Base-by-base conservation (phyloP, 257 asterid genomes). In the Nicotiana noctiflora region DNA sequence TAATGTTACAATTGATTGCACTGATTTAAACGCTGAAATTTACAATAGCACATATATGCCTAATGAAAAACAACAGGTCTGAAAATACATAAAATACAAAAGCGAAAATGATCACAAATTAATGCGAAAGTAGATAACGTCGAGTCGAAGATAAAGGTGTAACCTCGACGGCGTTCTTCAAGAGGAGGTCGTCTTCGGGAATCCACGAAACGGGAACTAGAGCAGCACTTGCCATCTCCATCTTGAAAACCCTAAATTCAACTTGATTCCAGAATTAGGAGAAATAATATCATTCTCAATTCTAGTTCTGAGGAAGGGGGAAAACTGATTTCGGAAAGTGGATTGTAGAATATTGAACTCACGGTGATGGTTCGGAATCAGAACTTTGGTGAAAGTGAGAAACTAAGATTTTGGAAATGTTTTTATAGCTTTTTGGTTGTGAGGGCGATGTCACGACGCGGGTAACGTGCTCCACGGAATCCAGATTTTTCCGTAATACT, bases 151-250 rank as follows among this genome's bases (percentile, higher is more conserved):
- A 32, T 56, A 19, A 46, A 64, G n/a, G 10, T 15, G 3, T 80
- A 84, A 94, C 98, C 99, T 95, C 98, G 19, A 91, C 88, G 17
- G 97, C 92, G 83, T 88, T 92, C 89, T 92, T 95, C 85, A 95
- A 79, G 86, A 93, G 83, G 78, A 95, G 87, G 89, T 95, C 98
- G 68, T 95, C 99, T 81, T 93, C 97, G 32, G 98, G 92, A 76
- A 87, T 86, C 99, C 98, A 95, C 70, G 80, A 79, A 80, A 80
- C n/a, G 44, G 90, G 67, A 68, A 62, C 88, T 79, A 89, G 81
- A 84, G 85, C 76, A 83, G 88, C 81, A 65, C 82, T 84, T 51
- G 90, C 91, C 97, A 93, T 93, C 82, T 61, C 18, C 79, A 65
- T 66, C 59, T 79, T 31, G 57, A 31, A 83, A 87, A 90, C 89